A percentile compares a stretch with the other conserved stretches of the same genome.
Conservation (phyloP, 176 grass and related monocot genomes). For the Echinochloa phyllopogon region DNA sequence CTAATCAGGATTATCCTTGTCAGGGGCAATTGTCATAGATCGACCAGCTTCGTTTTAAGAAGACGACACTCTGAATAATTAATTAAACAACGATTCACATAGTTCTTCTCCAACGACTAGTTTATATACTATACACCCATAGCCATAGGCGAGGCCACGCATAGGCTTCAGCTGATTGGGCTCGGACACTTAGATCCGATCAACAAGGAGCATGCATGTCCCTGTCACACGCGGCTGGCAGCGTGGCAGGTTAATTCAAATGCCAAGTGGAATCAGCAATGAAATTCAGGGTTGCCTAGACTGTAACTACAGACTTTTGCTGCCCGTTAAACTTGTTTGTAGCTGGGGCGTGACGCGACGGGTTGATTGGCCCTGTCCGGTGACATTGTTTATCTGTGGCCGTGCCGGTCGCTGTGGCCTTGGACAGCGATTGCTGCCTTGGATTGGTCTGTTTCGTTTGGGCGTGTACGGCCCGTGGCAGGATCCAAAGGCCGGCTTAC, state of each 20-base stretch:
- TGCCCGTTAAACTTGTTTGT: background rate
- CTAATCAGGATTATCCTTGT: background rate
- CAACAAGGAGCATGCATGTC: background rate
- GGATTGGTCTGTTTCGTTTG: background rate
- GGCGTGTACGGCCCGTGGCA: background rate
- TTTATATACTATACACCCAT: background rate
- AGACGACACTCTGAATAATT: background rate
- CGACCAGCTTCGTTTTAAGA: background rate
- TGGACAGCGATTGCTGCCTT: background rate
- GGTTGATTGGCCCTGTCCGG: background rate
- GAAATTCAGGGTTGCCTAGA: background rate
- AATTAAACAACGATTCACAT: background rate
- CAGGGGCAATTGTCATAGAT: background rate
- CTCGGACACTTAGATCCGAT: background rate
- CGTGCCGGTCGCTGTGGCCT: background rate
- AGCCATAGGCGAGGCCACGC: background rate
- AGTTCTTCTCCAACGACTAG: background rate
- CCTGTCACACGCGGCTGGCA: background rate
- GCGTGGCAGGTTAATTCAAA: background rate
- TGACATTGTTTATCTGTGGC: background rate
- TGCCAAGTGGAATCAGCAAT: background rate
- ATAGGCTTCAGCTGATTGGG: background rate
- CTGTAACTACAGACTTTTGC: background rate
- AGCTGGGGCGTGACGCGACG: background rate
- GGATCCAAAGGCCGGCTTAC: conserved; percentile 22